Evolutionary conservation across 495 filamentous ascomycete species (phyloP).

Genomic region (Aspergillus saccharolyticus): DNA sequence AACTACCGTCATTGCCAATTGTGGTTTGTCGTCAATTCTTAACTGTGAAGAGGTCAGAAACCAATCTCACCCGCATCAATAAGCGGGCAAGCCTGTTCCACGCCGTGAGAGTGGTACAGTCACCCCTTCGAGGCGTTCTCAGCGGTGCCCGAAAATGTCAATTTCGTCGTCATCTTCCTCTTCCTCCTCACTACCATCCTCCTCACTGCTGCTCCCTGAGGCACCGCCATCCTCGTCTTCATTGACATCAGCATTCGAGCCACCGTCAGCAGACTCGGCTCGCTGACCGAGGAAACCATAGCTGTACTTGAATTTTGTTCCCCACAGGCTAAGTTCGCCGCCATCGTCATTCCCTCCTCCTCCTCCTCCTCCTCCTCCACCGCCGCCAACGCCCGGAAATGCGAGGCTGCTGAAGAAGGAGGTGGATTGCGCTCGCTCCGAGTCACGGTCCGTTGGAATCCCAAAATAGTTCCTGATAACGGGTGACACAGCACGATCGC

Average conservation of each 20-base stretch:
- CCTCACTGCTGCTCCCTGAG: slow-evolving; percentile 28
- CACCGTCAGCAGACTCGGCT: slow-evolving; percentile 22
- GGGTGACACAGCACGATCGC: slow-evolving; percentile 34
- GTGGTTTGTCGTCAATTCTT: slow-evolving; percentile 2
- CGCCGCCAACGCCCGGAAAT: slow-evolving; percentile 28
- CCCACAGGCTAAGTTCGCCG: slow-evolving; percentile 60
- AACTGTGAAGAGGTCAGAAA: no score
- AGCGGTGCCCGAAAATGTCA: slow-evolving; percentile 68
- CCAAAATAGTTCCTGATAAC: slow-evolving; percentile 45
- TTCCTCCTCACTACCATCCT: slow-evolving; percentile 42
- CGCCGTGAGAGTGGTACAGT: neutral
- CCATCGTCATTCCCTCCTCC: slow-evolving; percentile 49
- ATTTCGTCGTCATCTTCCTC: slow-evolving; percentile 58
- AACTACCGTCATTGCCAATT: slow-evolving; percentile 9
- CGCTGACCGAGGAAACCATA: slow-evolving; percentile 38
- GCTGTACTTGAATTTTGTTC: slow-evolving; percentile 45
- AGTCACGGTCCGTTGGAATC: slow-evolving; percentile 33
- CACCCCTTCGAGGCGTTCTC: no score
- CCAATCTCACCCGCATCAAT: no score
- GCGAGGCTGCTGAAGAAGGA: slow-evolving; percentile 34
- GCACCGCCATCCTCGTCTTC: slow-evolving; percentile 32
- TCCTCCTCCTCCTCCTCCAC: slow-evolving; percentile 31
- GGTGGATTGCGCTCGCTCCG: slow-evolving; percentile 28
- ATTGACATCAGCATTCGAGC: slow-evolving; percentile 30
- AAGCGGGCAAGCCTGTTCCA: no score